A percentile compares a stretch with the other conserved stretches of the same genome.
These are phyloP conservation scores for Penicillium sp. DNA, from an alignment of 2,329 filamentous ascomycete species.

Conservation along the genomic window DNA sequence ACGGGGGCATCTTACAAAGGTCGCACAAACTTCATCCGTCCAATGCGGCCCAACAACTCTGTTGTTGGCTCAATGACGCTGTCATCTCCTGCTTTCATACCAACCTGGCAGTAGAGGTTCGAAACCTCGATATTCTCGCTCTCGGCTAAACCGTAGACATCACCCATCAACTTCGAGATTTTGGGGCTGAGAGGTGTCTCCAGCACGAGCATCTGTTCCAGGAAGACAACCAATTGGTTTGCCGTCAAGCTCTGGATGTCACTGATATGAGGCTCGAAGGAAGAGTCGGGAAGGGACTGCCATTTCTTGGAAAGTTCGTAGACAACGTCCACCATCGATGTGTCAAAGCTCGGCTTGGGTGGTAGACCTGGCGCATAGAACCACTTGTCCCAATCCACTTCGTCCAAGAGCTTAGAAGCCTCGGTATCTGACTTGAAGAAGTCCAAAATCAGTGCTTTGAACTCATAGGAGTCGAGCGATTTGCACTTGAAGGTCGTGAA, in stretches of 20 bases:
- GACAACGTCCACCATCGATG: conserved; percentile 79
- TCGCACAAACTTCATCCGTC: conserved; percentile 95
- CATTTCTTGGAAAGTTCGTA: conserved; percentile 81
- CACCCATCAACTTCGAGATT: conserved; percentile 70
- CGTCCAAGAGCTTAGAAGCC: conserved; percentile 60
- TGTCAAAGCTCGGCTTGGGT: conserved; percentile 88
- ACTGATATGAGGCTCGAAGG: conserved; percentile 60
- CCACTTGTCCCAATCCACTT: conserved; percentile 84
- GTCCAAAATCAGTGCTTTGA: conserved; percentile 80
- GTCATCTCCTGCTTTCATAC: conserved; percentile 70
- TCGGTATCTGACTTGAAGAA: conserved; percentile 74
- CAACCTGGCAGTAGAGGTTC: conserved; percentile 75
- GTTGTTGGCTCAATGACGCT: conserved; percentile 69
- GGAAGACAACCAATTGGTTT: conserved; percentile 89
- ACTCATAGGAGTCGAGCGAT: conserved; percentile 90
- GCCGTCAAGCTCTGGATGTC: conserved; percentile 76
- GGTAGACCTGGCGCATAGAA: conserved; percentile 89
- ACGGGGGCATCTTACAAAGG: conserved; percentile 60
- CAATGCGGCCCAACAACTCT: conserved; percentile 75
- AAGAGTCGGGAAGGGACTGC: conserved; percentile 54
- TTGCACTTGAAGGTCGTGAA: conserved; percentile 81
- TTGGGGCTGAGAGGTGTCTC: conserved; percentile 62
- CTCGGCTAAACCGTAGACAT: conserved; percentile 69
- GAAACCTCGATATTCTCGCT: conserved; percentile 85
- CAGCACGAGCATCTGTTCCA: conserved; percentile 74